phyloP scores from a whole-genome alignment of 2,329 filamentous ascomycete genomes.

The Cadophora sp. region DNA sequence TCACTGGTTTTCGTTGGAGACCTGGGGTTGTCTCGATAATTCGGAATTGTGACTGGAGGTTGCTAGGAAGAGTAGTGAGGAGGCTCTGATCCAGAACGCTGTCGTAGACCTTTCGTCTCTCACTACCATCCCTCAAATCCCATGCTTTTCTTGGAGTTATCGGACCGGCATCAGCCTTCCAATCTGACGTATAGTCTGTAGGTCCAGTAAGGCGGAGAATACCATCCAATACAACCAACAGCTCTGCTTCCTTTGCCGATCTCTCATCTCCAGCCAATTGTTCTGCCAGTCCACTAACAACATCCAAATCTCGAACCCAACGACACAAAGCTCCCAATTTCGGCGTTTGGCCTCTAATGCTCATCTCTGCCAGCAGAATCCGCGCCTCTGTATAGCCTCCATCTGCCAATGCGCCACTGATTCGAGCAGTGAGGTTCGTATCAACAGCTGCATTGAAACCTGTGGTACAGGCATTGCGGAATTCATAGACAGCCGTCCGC shows the following conservation, averaged over 20 bases:
- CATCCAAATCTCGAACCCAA: slow-evolving; percentile 75
- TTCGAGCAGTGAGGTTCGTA: slow-evolving; percentile 69
- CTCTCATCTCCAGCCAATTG: slow-evolving; percentile 54
- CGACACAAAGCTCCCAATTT: slow-evolving; percentile 73
- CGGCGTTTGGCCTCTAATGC: slow-evolving; percentile 67
- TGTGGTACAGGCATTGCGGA: slow-evolving; percentile 72
- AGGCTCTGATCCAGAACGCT: slow-evolving; percentile 65
- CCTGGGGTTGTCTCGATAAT: slow-evolving; percentile 68
- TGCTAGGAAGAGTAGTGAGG: slow-evolving; percentile 49
- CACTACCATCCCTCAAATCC: slow-evolving; percentile 57
- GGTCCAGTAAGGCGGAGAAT: slow-evolving; percentile 69
- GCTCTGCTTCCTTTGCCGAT: slow-evolving; percentile 57
- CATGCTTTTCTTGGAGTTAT: slow-evolving; percentile 67
- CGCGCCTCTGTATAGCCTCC: slow-evolving; percentile 70
- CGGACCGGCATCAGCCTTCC: slow-evolving; percentile 46
- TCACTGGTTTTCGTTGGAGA: slow-evolving; percentile 68
- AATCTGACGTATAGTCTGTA: slow-evolving; percentile 56
- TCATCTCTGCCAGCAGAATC: slow-evolving; percentile 73
- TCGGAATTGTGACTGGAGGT: slow-evolving; percentile 54
- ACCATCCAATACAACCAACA: slow-evolving; percentile 67
- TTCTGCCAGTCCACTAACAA: slow-evolving; percentile 69
- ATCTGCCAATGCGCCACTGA: slow-evolving; percentile 70
- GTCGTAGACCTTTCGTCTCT: slow-evolving; percentile 57
- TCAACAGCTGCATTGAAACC: slow-evolving; percentile 65
- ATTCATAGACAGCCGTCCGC: slow-evolving; percentile 71